These are phyloP conservation scores for Elsinoe arachidis DNA, from an alignment of 2,329 filamentous ascomycete genomes.

Conservation along the genomic window DNA sequence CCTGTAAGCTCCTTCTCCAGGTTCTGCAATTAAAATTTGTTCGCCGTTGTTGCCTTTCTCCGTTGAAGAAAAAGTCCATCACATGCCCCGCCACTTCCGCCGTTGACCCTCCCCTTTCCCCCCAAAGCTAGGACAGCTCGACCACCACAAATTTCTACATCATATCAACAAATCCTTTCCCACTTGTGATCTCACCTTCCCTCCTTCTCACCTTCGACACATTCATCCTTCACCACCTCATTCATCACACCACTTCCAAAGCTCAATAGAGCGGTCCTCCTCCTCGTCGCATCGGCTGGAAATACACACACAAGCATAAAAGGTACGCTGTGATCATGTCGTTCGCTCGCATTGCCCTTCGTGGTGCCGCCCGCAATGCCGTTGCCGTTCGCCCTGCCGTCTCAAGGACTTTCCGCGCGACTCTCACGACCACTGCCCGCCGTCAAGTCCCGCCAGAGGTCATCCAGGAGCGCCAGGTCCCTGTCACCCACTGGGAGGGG, in stretches of 20 bases:
- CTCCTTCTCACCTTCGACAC: conserved; percentile 14
- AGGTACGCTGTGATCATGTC: conserved; percentile 9
- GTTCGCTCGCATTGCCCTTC: conserved; percentile 10
- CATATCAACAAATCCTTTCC: conserved; percentile 7
- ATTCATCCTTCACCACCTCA: not conserved
- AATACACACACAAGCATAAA: not conserved
- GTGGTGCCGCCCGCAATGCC: not conserved
- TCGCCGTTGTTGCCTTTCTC: not conserved
- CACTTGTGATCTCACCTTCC: conserved; percentile 11
- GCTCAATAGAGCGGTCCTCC: not conserved
- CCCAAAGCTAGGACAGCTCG: not conserved
- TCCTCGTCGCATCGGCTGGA: not conserved
- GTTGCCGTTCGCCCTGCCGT: not conserved
- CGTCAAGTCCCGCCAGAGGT: conserved; percentile 9
- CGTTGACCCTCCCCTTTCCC: conserved; percentile 9
- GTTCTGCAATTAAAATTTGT: conserved; percentile 2
- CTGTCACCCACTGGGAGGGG: conserved; percentile 10
- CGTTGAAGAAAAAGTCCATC: conserved; percentile 5
- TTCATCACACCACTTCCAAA: not conserved
- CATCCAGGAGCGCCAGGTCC: conserved; percentile 10
- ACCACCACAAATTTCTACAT: not conserved
- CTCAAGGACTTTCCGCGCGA: not conserved
- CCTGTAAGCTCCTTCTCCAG: conserved; percentile 6
- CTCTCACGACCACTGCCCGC: conserved; percentile 5
- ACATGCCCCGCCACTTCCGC: conserved; percentile 11